These are phyloP conservation scores for Pascua guehoae DNA, from an alignment of 1,284 basidiomycete genomes.

Conservation along the genomic window DNA sequence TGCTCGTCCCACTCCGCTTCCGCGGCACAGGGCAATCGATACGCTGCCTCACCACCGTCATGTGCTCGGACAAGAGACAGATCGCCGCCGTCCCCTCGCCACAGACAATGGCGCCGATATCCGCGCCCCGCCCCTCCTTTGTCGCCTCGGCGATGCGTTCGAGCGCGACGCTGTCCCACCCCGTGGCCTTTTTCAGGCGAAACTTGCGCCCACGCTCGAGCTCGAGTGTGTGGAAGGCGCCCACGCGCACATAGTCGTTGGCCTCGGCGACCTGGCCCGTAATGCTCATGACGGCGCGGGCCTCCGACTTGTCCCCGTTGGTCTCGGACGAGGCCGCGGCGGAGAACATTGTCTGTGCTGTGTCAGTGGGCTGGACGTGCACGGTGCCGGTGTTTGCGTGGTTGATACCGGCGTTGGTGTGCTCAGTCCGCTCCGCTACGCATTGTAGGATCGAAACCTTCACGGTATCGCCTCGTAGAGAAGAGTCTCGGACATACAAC, in stretches of 20 bases:
- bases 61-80: conserved; percentile 91
- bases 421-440: too few relatives aligned
- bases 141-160: conserved; percentile 81
- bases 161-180: conserved; percentile 87
- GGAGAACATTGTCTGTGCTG: conserved; percentile 58
- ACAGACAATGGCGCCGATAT: conserved; percentile 92
- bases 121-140: conserved; percentile 86
- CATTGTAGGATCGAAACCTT: too few relatives aligned
- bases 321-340: conserved; percentile 57
- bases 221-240: conserved; percentile 93
- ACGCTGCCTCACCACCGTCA: conserved; percentile 90
- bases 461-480: too few relatives aligned
- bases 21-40: conserved; percentile 87
- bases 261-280: conserved; percentile 85
- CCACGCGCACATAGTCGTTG: conserved; percentile 87
- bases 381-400: too few relatives aligned
- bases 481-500: neutral
- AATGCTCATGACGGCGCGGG: conserved; percentile 70
- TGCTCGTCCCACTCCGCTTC: conserved; percentile 78
- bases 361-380: neutral
- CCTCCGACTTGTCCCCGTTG: conserved; percentile 46
- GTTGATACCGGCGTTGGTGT: too few relatives aligned
- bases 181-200: conserved; percentile 76
- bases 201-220: conserved; percentile 64
- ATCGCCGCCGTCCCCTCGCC: conserved; percentile 93